phyloP scores from a whole-genome alignment of 1,284 basidiomycete species.

The Macrocybe sp. region DNA sequence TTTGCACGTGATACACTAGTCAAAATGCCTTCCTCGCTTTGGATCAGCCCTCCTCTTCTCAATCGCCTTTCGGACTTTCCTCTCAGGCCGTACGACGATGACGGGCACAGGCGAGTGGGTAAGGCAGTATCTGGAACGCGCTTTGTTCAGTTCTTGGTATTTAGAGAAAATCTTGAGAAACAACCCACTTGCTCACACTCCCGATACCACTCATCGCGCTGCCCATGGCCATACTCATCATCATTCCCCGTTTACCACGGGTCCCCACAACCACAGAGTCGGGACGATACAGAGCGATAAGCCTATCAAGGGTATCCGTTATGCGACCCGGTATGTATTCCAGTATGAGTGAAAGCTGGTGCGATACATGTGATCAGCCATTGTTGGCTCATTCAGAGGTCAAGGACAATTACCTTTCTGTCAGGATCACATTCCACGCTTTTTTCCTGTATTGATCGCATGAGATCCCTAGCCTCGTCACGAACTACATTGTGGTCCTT shows the following conservation, averaged over 20 bases:
- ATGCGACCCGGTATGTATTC: slow-evolving; percentile 93
- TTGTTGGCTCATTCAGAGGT: slow-evolving; percentile 2
- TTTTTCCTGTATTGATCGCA: slow-evolving; percentile 79
- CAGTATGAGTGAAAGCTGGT: slow-evolving; percentile 83
- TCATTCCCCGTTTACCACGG: slow-evolving; percentile 61
- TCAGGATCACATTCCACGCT: slow-evolving; percentile 77
- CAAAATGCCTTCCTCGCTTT: slow-evolving; percentile 79
- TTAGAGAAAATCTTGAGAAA: neutral
- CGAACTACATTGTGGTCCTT: slow-evolving; percentile 82
- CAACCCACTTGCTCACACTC: slow-evolving; percentile 55
- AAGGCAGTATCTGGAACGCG: slow-evolving; percentile 64
- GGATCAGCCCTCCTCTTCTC: slow-evolving; percentile 82
- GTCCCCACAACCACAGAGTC: slow-evolving; percentile 95
- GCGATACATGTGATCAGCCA: neutral
- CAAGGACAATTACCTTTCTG: slow-evolving; percentile 49
- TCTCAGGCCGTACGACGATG: slow-evolving; percentile 86
- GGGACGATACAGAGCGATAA: slow-evolving; percentile 94
- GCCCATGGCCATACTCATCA: slow-evolving; percentile 29
- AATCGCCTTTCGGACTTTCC: slow-evolving; percentile 76
- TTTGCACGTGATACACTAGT: slow-evolving; percentile 15
- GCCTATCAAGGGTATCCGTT: slow-evolving; percentile 83
- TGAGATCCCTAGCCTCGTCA: slow-evolving; percentile 83
- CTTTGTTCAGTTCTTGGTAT: slow-evolving; percentile 7
- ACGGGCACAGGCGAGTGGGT: slow-evolving; percentile 90
- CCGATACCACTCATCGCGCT: slow-evolving; percentile 39